A percentile compares a stretch with the other conserved stretches of the same genome.
Conservation (phyloP, 2,329 filamentous ascomycete genomes). For the Monilinia laxa region DNA sequence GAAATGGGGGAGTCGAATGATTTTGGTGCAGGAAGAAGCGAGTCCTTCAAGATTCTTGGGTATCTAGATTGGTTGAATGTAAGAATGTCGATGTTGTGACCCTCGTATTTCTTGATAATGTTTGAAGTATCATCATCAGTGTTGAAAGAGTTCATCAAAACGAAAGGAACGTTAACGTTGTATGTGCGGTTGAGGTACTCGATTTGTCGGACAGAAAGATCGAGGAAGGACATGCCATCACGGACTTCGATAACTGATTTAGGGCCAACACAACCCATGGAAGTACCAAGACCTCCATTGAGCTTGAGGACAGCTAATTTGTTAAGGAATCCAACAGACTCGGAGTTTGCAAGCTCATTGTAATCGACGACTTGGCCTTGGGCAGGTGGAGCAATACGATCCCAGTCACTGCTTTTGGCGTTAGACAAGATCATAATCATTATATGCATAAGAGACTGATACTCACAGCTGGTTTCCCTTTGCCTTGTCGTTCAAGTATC, state of each 20-base stretch:
- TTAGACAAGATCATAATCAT: constrained; percentile 27
- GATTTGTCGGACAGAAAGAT: constrained; percentile 97
- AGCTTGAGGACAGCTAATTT: constrained; percentile 99
- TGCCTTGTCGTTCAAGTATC: constrained; percentile 98
- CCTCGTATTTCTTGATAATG: constrained; percentile 99
- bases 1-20: constrained; percentile 80
- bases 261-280: constrained; percentile 98
- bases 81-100: constrained; percentile 98
- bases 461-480: constrained; percentile 88
- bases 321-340: constrained; percentile 91
- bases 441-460: background rate
- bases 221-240: constrained; percentile 99
- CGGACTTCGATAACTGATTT: constrained; percentile 99
- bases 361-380: constrained; percentile 95
- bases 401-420: constrained; percentile 73
- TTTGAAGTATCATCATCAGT: constrained; percentile 96
- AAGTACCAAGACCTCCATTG: constrained; percentile 98
- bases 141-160: constrained; percentile 99
- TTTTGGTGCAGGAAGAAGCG: constrained; percentile 92
- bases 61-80: constrained; percentile 99
- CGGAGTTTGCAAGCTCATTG: constrained; percentile 81
- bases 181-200: constrained; percentile 99
- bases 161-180: constrained; percentile 93
- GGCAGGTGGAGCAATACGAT: constrained; percentile 90
- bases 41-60: constrained; percentile 97